Percentiles rank a stretch among this genome's conserved stretches.
These are phyloP conservation scores for Insectozyma bohioensis DNA, from an alignment of 1,139 yeast species.

Conservation along the genomic window DNA sequence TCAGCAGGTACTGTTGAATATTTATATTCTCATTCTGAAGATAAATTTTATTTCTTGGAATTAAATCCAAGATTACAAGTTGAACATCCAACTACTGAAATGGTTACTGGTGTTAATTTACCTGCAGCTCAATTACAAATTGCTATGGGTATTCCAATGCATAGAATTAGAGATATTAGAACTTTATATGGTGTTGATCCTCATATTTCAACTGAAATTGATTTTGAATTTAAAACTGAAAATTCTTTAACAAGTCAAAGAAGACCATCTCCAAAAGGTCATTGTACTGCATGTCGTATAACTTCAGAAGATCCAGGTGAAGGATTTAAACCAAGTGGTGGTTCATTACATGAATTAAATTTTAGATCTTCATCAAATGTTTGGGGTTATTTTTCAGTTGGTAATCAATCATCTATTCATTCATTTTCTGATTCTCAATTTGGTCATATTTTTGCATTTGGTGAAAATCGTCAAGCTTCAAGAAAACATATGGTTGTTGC, in stretches of 20 bases:
- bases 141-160: slow-evolving; percentile 99
- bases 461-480: slow-evolving; percentile 96
- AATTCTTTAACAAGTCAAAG: slow-evolving; percentile 77
- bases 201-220: slow-evolving; percentile 84
- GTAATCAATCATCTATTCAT: slow-evolving; percentile 95
- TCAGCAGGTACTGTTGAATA: slow-evolving; percentile 99
- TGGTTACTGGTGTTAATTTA: slow-evolving; percentile 97
- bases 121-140: slow-evolving; percentile 98
- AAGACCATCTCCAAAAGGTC: slow-evolving; percentile 94
- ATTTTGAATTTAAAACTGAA: slow-evolving; percentile 80
- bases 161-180: slow-evolving; percentile 90
- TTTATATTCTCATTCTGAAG: slow-evolving; percentile 88
- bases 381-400: slow-evolving; percentile 98
- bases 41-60: slow-evolving; percentile 93
- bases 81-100: slow-evolving; percentile 99
- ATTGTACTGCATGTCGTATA: slow-evolving; percentile 98
- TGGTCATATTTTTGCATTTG: slow-evolving; percentile 98
- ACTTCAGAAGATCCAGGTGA: slow-evolving; percentile 99
- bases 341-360: slow-evolving; percentile 91
- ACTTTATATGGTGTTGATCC: slow-evolving; percentile 94
- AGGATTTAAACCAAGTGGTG: slow-evolving; percentile 98
- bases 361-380: slow-evolving; percentile 96
- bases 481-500: slow-evolving; percentile 99
- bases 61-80: slow-evolving; percentile 97
- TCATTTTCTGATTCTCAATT: slow-evolving; percentile 97